Conservation (phyloP, 805 yeast genomes). For the Geotrichum ghanense region DNA sequence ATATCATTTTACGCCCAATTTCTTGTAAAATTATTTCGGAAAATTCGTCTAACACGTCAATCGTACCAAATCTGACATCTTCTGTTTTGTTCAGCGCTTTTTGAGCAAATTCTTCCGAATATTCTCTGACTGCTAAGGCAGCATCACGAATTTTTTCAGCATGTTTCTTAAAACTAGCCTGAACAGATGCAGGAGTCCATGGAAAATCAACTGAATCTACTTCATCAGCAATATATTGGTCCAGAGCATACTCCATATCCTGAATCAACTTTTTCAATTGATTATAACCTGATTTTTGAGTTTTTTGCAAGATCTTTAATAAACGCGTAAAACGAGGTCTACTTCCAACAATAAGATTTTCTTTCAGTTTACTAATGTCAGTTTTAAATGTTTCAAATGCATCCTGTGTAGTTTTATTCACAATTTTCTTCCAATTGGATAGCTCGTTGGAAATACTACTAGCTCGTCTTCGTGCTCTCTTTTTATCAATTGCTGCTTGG, state of each 20-base stretch:
- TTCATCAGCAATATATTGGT: conserved; percentile 5
- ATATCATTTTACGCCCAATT: conserved; percentile 30
- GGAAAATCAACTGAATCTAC: conserved; percentile 6
- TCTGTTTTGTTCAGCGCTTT: conserved; percentile 15
- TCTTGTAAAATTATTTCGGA: conserved; percentile 35
- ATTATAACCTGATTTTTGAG: conserved; percentile 8
- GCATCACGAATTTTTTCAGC: conserved; percentile 16
- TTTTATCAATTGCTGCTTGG: background rate
- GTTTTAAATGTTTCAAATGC: conserved; percentile 17
- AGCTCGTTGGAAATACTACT: background rate
- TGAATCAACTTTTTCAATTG: conserved; percentile 10
- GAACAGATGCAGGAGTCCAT: conserved; percentile 11
- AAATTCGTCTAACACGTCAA: conserved; percentile 38
- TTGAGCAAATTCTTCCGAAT: conserved; percentile 14
- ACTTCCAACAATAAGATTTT: conserved; percentile 7
- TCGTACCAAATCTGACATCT: conserved; percentile 22
- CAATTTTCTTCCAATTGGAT: conserved; percentile 15
- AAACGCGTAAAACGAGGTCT: conserved; percentile 17
- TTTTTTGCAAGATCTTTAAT: conserved; percentile 10
- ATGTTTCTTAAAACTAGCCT: conserved; percentile 12
- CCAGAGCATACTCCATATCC: conserved; percentile 5
- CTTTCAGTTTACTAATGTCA: conserved; percentile 16
- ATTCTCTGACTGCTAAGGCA: conserved; percentile 17
- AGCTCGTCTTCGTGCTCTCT: background rate
- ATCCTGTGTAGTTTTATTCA: conserved; percentile 15